A percentile compares a stretch with the other conserved stretches of the same genome.
Conservation (phyloP, 179 eudicot species). For the Amaranthus tricolor region DNA sequence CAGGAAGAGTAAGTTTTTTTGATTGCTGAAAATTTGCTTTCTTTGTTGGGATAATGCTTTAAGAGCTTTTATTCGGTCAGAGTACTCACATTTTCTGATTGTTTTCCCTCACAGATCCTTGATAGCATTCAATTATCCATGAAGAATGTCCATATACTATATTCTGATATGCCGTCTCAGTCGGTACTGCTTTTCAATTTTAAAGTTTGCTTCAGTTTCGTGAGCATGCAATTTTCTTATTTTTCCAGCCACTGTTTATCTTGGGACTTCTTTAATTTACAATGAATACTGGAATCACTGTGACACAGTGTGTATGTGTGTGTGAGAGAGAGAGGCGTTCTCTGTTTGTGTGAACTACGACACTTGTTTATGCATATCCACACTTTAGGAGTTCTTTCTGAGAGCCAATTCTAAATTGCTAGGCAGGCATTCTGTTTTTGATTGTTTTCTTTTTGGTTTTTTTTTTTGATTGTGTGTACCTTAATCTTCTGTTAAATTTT, state of each 20-base stretch:
- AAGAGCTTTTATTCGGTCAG: background rate
- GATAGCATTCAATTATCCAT: constrained; percentile 89
- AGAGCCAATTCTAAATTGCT: no score
- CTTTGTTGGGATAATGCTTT: background rate
- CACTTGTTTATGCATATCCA: no score
- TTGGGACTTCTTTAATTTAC: background rate
- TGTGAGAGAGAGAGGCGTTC: no score
- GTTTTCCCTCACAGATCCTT: constrained; percentile 55
- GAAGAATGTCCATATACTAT: constrained; percentile 75
- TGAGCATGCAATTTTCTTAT: background rate
- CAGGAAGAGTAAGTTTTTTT: constrained; percentile 65
- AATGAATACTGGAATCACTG: background rate
- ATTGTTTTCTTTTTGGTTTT: no score
- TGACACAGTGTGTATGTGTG: background rate
- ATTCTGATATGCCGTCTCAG: constrained; percentile 46
- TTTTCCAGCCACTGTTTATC: background rate
- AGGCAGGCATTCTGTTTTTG: no score
- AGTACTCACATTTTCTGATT: constrained; percentile 7
- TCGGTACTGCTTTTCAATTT: constrained; percentile 41
- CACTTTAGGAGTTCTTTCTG: no score
- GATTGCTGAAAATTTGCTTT: constrained; percentile 3
- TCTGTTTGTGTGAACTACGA: no score
- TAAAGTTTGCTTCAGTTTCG: background rate
- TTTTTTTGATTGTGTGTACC: no score
- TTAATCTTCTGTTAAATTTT: no score